Conservation (phyloP, 192 early-diverging fungal species). For the Jimgerdemannia flammicorona region DNA sequence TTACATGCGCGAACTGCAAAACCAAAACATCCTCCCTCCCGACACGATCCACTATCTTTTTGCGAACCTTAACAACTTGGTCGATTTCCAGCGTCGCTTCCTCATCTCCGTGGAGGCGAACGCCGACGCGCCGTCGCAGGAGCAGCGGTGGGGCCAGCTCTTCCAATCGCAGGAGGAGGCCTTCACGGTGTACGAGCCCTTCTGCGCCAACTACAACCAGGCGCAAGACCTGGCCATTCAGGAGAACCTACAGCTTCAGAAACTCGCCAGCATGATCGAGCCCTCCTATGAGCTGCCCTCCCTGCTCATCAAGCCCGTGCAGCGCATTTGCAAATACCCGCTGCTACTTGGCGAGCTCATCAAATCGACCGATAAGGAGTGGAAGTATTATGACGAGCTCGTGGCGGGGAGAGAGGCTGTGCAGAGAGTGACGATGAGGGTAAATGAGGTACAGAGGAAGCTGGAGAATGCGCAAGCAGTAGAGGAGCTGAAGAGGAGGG, state of each 20-base stretch:
- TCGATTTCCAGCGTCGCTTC: slow-evolving; percentile 96
- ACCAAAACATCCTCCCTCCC: slow-evolving; percentile 68
- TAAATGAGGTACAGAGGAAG: slow-evolving; percentile 89
- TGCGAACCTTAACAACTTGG: slow-evolving; percentile 88
- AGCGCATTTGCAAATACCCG: slow-evolving; percentile 98
- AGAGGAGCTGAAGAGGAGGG: slow-evolving; percentile 71
- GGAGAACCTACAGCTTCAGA: slow-evolving; percentile 61
- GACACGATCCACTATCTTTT: slow-evolving; percentile 84
- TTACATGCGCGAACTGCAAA: slow-evolving; percentile 68
- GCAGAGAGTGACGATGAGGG: slow-evolving; percentile 81
- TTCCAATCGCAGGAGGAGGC: slow-evolving; percentile 81
- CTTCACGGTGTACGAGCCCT: slow-evolving; percentile 86
- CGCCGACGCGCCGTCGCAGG: slow-evolving; percentile 58
- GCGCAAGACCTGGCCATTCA: slow-evolving; percentile 68
- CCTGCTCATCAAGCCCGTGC: slow-evolving; percentile 95
- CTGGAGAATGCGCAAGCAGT: slow-evolving; percentile 85
- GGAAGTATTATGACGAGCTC: slow-evolving; percentile 58
- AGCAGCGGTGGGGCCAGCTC: slow-evolving; percentile 86
- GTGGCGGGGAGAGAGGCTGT: slow-evolving; percentile 73
- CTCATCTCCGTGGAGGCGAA: slow-evolving; percentile 86
- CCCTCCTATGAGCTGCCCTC: slow-evolving; percentile 85
- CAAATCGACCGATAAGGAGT: slow-evolving; percentile 57
- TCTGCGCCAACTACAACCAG: slow-evolving; percentile 86
- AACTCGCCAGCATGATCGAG: slow-evolving; percentile 66
- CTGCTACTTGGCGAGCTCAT: slow-evolving; percentile 74